phyloP scores from a whole-genome alignment of 2,329 filamentous ascomycete species.

The Claviceps digitariae region DNA sequence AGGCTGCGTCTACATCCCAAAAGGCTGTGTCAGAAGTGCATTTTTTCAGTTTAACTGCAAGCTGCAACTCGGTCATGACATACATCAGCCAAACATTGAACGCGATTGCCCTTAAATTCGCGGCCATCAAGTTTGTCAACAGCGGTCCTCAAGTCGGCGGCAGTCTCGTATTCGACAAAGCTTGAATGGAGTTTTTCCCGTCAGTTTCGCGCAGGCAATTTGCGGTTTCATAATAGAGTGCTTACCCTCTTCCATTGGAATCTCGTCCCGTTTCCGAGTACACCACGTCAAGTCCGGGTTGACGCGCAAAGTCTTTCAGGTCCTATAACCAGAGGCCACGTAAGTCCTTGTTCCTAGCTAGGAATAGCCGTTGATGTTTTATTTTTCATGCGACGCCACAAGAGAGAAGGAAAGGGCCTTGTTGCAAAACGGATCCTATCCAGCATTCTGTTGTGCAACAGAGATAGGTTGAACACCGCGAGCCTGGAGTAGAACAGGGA shows the following conservation, averaged over 20 bases:
- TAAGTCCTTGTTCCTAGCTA: constrained; percentile 63
- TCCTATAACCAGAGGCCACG: constrained; percentile 78
- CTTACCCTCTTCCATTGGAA: constrained; percentile 82
- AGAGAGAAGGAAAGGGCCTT: constrained; percentile 11
- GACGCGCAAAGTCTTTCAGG: constrained; percentile 97
- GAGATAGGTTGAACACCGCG: constrained; percentile 2
- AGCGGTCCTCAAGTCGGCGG: constrained; percentile 74
- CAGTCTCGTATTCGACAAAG: constrained; percentile 96
- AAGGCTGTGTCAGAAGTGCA: not conserved
- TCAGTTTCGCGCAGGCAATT: not conserved
- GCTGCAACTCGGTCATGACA: constrained; percentile 18
- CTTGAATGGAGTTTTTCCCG: constrained; percentile 28
- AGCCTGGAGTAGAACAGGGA: constrained; percentile 11
- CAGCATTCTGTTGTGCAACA: constrained; percentile 14
- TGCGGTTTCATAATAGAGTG: constrained; percentile 2
- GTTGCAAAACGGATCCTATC: constrained; percentile 23
- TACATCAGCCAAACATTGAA: constrained; percentile 83
- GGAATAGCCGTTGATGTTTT: constrained; percentile 19
- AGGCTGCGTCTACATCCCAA: constrained; percentile 54
- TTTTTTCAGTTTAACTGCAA: not conserved
- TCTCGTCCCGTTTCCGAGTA: constrained; percentile 94
- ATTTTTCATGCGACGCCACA: constrained; percentile 6
- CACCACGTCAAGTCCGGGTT: constrained; percentile 92
- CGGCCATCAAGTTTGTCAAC: constrained; percentile 88
- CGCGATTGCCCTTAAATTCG: constrained; percentile 82